Evolutionary conservation across 2,329 filamentous ascomycete genomes (phyloP), one percentile per base, ranked within the genome.

Genomic region (Botrytis fabae): DNA sequence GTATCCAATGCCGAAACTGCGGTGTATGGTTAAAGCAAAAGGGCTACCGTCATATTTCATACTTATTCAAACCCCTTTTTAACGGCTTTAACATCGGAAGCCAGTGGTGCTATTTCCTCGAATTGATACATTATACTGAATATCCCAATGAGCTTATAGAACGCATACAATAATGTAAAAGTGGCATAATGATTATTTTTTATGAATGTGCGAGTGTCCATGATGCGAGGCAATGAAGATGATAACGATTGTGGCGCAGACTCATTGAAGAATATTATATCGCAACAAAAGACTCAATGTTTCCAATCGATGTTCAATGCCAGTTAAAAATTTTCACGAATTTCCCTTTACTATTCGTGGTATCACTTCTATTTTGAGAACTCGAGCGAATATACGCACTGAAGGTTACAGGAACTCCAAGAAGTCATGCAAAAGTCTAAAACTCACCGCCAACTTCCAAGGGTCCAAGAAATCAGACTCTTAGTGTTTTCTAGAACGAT

Each of bases 401-500:
- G 10, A 62, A 42, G 22, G 20, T 48, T 35, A 16, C 28, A 44
- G 10, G 20, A 22, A 14, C 35, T 48, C 10, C 20, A 65, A 35
- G 32, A 65, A n/a, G 10, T 25, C 44, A 28, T 65, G 28, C 20
- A 65, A 48, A 65, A 20, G 32, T 35, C 42, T 48, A 48, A 65
- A 63, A 48, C 44, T 65, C 44, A n/a, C 12, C 28, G 42, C 42
- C 63, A 48, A n/a, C 12, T 32, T 32, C 20, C 63, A 65, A 65
- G 28, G 12, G 20, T 35, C 44, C 7, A 48, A 22, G 46, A 35
- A 20, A 28, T 10, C 48, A 40, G 9, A n/a, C 46, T 68, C 64
- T 68, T 68, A 20, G 46, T 54, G 25, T 68, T 28, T 54, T 68
- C 64, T 51, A 54, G 46, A 68, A 68, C 46, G 25, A 54, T 20